Percentiles rank a stretch among this genome's conserved stretches.
Conservation (phyloP, 108 stramenopile species). For the Cyclotella atomus region DNA sequence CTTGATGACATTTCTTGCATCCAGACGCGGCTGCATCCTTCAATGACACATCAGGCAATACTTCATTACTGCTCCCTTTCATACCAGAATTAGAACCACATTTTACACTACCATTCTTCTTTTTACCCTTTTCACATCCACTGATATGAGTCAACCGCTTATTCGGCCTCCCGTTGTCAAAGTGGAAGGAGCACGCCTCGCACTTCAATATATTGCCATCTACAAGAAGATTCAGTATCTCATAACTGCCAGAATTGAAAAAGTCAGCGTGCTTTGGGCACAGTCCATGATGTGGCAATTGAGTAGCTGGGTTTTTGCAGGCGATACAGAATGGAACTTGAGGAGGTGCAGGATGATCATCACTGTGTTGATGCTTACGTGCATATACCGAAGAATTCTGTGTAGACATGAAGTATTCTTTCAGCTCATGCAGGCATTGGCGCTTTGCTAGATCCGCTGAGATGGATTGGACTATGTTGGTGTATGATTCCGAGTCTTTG, state of each 20-base stretch:
- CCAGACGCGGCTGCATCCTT: slow-evolving; percentile 3
- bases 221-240: slow-evolving; percentile 43
- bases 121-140: slow-evolving; percentile 28
- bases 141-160: slow-evolving; percentile 26
- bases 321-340: slow-evolving; percentile 32
- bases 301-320: slow-evolving; percentile 17
- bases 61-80: not conserved
- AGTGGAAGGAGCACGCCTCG: slow-evolving; percentile 38
- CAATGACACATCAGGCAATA: not conserved
- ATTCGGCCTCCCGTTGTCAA: slow-evolving; percentile 40
- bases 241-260: slow-evolving; percentile 43
- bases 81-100: not conserved
- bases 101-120: not conserved
- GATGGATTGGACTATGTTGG: not conserved
- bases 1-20: slow-evolving; percentile 13
- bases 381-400: slow-evolving; percentile 39
- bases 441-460: not conserved
- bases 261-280: slow-evolving; percentile 45
- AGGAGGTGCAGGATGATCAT: not conserved
- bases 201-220: slow-evolving; percentile 34
- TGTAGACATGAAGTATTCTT: slow-evolving; percentile 48
- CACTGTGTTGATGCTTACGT: not conserved
- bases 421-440: slow-evolving; percentile 28
- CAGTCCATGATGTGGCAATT: slow-evolving; percentile 39
- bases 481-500: not conserved